phyloP scores from a whole-genome alignment of 78 protist species.

The Dictyostelium discoideum region DNA sequence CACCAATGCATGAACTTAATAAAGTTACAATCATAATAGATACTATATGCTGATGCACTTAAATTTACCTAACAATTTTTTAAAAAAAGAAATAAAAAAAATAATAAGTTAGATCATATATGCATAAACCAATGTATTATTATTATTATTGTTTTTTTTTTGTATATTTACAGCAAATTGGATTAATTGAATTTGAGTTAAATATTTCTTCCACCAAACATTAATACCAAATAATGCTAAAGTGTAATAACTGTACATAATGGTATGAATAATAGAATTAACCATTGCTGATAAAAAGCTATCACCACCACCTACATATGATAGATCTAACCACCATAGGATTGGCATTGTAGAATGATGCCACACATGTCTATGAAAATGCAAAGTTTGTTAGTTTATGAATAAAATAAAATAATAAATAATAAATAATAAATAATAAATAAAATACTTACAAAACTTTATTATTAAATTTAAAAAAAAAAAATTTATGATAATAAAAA shows the following conservation, averaged over 20 bases:
- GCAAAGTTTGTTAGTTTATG: background rate
- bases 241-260: constrained; percentile 83
- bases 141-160: too few relatives aligned
- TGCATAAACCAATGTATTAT: too few relatives aligned
- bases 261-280: constrained; percentile 72
- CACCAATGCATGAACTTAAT: constrained; percentile 64
- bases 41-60: background rate
- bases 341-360: constrained; percentile 68
- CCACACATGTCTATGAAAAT: constrained; percentile 44
- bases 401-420: background rate
- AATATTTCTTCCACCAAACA: constrained; percentile 84
- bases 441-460: too few relatives aligned
- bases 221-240: constrained; percentile 31
- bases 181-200: constrained; percentile 80
- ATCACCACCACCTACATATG: constrained; percentile 80
- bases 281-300: constrained; percentile 61
- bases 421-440: too few relatives aligned
- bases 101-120: too few relatives aligned
- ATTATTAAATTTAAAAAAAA: too few relatives aligned
- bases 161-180: constrained; percentile 49
- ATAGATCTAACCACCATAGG: constrained; percentile 63
- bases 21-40: constrained; percentile 34
- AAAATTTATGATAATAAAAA: too few relatives aligned
- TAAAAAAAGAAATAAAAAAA: too few relatives aligned
- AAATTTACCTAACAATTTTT: background rate